A percentile compares a stretch with the other conserved stretches of the same genome.
These are phyloP conservation scores for Pleurotus djamor DNA, from an alignment of 768 basidiomycete genomes.

Conservation along the genomic window DNA sequence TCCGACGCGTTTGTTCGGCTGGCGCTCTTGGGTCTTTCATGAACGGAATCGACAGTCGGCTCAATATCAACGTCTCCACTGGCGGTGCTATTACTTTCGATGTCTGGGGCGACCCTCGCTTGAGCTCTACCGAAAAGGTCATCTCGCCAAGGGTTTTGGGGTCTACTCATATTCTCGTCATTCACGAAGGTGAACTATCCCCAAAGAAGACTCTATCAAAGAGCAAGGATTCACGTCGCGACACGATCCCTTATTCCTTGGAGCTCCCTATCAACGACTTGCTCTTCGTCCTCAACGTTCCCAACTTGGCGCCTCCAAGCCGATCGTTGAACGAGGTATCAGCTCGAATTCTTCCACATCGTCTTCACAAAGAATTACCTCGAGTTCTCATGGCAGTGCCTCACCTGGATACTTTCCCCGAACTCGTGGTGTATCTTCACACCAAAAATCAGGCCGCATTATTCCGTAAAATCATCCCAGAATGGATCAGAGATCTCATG, in stretches of 20 bases:
- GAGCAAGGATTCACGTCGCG: neutral
- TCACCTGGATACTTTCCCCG: slow-evolving; percentile 29
- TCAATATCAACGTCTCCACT: slow-evolving; percentile 8
- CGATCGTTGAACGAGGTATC: slow-evolving; percentile 3
- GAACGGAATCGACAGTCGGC: slow-evolving; percentile 11
- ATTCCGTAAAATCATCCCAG: slow-evolving; percentile 31
- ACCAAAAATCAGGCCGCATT: slow-evolving; percentile 34
- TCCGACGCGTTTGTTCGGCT: slow-evolving; percentile 23
- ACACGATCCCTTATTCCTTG: slow-evolving; percentile 15
- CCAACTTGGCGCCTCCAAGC: slow-evolving; percentile 22
- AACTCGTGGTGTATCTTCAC: slow-evolving; percentile 33
- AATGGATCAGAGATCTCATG: slow-evolving; percentile 34
- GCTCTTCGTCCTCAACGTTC: slow-evolving; percentile 30
- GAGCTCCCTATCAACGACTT: slow-evolving; percentile 38
- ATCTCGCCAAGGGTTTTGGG: slow-evolving; percentile 33
- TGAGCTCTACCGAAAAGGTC: slow-evolving; percentile 25
- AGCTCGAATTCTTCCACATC: slow-evolving; percentile 22
- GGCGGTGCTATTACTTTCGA: slow-evolving; percentile 13
- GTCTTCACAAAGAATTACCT: slow-evolving; percentile 31
- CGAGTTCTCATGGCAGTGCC: slow-evolving; percentile 28
- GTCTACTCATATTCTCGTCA: slow-evolving; percentile 33
- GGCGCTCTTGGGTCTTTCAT: slow-evolving; percentile 17
- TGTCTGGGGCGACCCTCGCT: slow-evolving; percentile 18
- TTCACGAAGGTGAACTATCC: slow-evolving; percentile 10
- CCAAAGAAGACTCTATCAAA: slow-evolving; percentile 2